A percentile compares a stretch with the other conserved stretches of the same genome.
Evolutionary conservation across 306 rosid species (phyloP).

Genomic region (Cucurbita ficifolia): DNA sequence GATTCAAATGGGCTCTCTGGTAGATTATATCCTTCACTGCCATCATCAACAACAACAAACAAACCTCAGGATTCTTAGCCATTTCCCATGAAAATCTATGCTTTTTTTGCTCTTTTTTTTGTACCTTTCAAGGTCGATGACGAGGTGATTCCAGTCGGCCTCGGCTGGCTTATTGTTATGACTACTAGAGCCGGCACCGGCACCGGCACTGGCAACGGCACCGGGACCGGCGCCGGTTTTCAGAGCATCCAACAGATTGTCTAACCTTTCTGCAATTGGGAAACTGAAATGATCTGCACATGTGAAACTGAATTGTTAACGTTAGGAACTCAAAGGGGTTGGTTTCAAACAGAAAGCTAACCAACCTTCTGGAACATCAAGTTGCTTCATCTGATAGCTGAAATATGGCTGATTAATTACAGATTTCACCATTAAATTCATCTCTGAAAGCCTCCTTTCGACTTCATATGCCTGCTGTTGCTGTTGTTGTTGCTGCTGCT

Average conservation of each 20-base stretch:
- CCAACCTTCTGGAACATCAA: constrained; percentile 26
- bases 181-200: background rate
- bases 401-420: constrained; percentile 16
- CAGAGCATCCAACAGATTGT: constrained; percentile 16
- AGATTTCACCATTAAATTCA: constrained; percentile 20
- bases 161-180: constrained; percentile 10
- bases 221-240: background rate
- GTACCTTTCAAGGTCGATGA: constrained; percentile 45
- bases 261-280: constrained; percentile 22
- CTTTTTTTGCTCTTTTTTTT: no score
- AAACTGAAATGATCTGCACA: constrained; percentile 29
- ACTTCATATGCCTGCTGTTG: constrained; percentile 11
- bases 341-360: background rate
- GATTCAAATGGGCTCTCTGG: constrained; percentile 70
- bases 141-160: constrained; percentile 18
- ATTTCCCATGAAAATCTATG: background rate
- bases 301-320: background rate
- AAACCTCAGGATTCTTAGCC: background rate
- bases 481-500: background rate
- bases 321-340: no score
- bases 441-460: constrained; percentile 32
- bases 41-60: background rate
- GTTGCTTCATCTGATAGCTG: constrained; percentile 25
- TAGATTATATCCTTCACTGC: constrained; percentile 44
- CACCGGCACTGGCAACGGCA: background rate